A percentile compares a stretch with the other conserved stretches of the same genome.
phyloP scores from a whole-genome alignment of 805 yeast genomes.

The Candida krabiensis region DNA sequence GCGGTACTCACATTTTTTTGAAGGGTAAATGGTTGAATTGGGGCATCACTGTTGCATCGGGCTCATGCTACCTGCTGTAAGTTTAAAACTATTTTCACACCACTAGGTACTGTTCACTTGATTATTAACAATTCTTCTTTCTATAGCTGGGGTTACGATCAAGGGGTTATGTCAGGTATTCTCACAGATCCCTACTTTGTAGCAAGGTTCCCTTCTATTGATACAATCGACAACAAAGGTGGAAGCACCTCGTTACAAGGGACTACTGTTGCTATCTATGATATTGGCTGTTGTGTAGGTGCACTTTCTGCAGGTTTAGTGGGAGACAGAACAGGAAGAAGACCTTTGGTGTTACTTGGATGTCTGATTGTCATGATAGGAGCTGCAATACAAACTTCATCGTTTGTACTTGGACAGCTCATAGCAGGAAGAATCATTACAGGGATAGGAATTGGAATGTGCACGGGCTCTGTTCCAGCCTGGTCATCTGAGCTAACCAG shows the following conservation, averaged over 20 bases:
- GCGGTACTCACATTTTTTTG: background rate
- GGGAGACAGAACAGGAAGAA: slow-evolving; percentile 56
- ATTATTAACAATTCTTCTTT: no score
- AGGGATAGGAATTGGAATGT: slow-evolving; percentile 68
- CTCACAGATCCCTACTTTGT: slow-evolving; percentile 58
- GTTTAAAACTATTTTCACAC: background rate
- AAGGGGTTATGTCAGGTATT: slow-evolving; percentile 63
- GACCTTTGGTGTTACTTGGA: slow-evolving; percentile 49
- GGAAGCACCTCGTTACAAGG: slow-evolving; percentile 35
- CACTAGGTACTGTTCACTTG: no score
- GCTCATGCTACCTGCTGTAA: background rate
- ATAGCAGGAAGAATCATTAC: slow-evolving; percentile 62
- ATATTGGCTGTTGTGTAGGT: slow-evolving; percentile 45
- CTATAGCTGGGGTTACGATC: slow-evolving; percentile 54
- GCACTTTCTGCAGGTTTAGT: slow-evolving; percentile 39
- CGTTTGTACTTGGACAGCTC: slow-evolving; percentile 43
- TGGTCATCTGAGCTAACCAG: slow-evolving; percentile 65
- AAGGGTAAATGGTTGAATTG: background rate
- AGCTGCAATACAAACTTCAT: slow-evolving; percentile 48
- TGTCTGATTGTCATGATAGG: slow-evolving; percentile 62
- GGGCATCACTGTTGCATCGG: background rate
- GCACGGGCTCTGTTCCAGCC: slow-evolving; percentile 69
- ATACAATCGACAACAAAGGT: slow-evolving; percentile 1
- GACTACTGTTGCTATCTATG: slow-evolving; percentile 46
- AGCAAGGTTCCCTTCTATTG: slow-evolving; percentile 48